Conservation (phyloP, 2,329 filamentous ascomycete species). For the Hymenoscyphus infarciens region DNA sequence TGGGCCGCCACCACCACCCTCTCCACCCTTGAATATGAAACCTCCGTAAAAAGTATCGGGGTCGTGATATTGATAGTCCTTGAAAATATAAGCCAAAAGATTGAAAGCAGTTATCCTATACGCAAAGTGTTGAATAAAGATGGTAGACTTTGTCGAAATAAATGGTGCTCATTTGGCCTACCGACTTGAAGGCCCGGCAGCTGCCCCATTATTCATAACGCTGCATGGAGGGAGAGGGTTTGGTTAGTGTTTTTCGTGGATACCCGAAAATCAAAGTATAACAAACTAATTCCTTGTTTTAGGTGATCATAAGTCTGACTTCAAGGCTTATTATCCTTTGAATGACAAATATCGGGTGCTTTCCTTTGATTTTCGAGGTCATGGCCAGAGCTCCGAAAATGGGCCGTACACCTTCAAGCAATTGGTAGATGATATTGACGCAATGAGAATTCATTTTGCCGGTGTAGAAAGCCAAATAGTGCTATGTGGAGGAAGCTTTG, state of each 20-base stretch:
- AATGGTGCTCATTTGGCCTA: conserved; percentile 38
- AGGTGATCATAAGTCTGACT: conserved; percentile 38
- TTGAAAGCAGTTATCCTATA: neutral
- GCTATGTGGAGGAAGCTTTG: conserved; percentile 40
- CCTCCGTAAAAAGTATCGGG: neutral
- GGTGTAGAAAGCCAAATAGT: conserved; percentile 30
- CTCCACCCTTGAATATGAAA: neutral
- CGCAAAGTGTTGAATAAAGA: conserved; percentile 2
- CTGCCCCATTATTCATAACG: conserved; percentile 37
- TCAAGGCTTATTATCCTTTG: conserved; percentile 34
- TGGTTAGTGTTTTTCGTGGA: conserved; percentile 25
- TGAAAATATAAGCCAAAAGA: neutral
- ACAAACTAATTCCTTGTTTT: neutral
- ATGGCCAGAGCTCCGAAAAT: conserved; percentile 37
- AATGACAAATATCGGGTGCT: conserved; percentile 33
- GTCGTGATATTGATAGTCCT: neutral
- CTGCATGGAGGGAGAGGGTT: conserved; percentile 39
- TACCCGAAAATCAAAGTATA: neutral
- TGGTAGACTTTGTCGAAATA: conserved; percentile 32
- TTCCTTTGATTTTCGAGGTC: conserved; percentile 39
- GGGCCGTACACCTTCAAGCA: conserved; percentile 38
- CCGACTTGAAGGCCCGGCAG: conserved; percentile 31
- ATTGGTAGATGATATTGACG: conserved; percentile 39
- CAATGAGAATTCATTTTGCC: conserved; percentile 33
- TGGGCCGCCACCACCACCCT: neutral